Conservation (phyloP, 371 early-diverging fungal genomes). For the Mucor piriformis region DNA sequence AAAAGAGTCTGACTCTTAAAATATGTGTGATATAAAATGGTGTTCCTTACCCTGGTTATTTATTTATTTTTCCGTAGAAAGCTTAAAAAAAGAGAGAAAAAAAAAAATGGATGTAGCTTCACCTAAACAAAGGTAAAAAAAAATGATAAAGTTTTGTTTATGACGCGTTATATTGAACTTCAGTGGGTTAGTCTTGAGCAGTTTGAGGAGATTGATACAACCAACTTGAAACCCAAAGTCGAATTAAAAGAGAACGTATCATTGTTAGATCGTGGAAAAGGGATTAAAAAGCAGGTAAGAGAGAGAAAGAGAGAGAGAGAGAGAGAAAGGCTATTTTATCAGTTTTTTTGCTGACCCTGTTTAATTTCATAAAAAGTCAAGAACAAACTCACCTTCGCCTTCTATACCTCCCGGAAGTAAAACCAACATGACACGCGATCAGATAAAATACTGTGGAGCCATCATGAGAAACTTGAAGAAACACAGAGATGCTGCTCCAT, state of each 20-base stretch:
- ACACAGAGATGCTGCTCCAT: conserved; percentile 78
- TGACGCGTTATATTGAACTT: neutral
- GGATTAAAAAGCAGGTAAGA: conserved; percentile 24
- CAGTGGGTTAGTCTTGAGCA: conserved; percentile 9
- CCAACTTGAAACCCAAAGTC: conserved; percentile 9
- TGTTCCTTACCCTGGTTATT: conserved; percentile 12
- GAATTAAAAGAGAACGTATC: conserved; percentile 24
- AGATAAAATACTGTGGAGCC: conserved; percentile 77
- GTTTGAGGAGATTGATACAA: conserved; percentile 24
- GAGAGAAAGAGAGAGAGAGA: neutral
- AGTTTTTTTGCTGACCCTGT: no score
- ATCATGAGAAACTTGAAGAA: conserved; percentile 77
- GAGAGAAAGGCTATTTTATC: neutral
- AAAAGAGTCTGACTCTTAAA: conserved; percentile 12
- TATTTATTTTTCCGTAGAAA: conserved; percentile 12
- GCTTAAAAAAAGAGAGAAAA: neutral
- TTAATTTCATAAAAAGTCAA: no score
- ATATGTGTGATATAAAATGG: no score
- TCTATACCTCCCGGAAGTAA: conserved; percentile 22
- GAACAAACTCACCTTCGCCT: conserved; percentile 30
- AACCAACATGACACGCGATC: conserved; percentile 73
- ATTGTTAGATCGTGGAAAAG: conserved; percentile 26
- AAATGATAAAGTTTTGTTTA: neutral
- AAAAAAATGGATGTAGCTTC: conserved; percentile 14
- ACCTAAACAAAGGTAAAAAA: conserved; percentile 6